Base-by-base conservation (phyloP, 176 grass and related monocot genomes). In the Puccinellia tenuiflora region DNA sequence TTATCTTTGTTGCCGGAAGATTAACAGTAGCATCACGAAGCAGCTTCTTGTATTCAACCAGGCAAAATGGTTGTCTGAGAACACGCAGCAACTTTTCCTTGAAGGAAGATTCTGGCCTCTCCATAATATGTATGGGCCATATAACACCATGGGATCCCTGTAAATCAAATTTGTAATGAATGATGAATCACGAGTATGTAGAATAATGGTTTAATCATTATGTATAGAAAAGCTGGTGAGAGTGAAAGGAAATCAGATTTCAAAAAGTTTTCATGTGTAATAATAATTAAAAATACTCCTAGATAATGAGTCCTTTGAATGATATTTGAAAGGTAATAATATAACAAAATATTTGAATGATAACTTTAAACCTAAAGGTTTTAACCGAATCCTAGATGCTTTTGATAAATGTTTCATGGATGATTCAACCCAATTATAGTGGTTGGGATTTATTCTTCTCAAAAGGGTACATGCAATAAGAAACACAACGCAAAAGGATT, bases 41-140 rank as follows among this genome's bases (percentile, higher is more conserved):
- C 33, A 90, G 67, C 30, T 76, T 11, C 33, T 82, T 62, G 61
- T 90, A 91, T 63, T 98, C 90, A 73, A 59, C 89, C 63, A 39
- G 48, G 57, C 37, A 48, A 77, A 77, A 89, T 75, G 92, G 92
- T 69, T 84, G 57, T 18, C 39, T 39, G 21, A 95, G 90, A 48
- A 53, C 82, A 59, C 79, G 3, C 69, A 95, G 74, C 45, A 98
- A 88, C 76, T 66, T 90, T 43, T 22, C 35, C 80, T 84, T 95
- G 76, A 91, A 98, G 43, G 78, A 77, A 70, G 96, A 95, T 37
- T 81, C 65, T 68, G 89, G 85, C 73, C 87, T 90, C 51, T 9
- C 22, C 70, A 65, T 62, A 30, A 93, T 87, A 76, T 91, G 88
- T 65, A 33, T 40, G 13, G 93, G 89, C 85, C 87, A 91, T 78